A percentile compares a stretch with the other conserved stretches of the same genome.
Conservation (phyloP, 768 basidiomycete species). For the Lactifluus volemus region DNA sequence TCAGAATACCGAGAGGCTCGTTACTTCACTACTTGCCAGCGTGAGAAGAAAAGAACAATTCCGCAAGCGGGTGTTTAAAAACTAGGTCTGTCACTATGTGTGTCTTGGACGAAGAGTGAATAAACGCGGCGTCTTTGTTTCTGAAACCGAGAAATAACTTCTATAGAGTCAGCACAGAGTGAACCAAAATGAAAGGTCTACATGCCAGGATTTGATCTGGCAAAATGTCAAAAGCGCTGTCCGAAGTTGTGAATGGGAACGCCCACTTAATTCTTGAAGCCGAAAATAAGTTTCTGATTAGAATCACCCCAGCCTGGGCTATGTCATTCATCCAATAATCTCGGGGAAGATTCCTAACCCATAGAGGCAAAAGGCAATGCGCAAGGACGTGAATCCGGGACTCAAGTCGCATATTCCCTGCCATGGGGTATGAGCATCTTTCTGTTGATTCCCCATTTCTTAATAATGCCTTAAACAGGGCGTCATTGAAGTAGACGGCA, state of each 20-base stretch:
- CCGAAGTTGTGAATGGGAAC: background rate
- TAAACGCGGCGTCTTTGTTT: slow-evolving; percentile 80
- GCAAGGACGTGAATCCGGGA: slow-evolving; percentile 62
- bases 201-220: slow-evolving; percentile 27
- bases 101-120: slow-evolving; percentile 61
- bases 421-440: slow-evolving; percentile 39
- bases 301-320: slow-evolving; percentile 27
- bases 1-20: background rate
- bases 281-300: slow-evolving; percentile 49
- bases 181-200: too few species aligned
- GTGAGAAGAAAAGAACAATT: slow-evolving; percentile 30
- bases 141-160: slow-evolving; percentile 60
- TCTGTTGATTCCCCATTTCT: background rate
- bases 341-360: background rate
- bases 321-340: background rate
- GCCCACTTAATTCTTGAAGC: slow-evolving; percentile 63
- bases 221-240: background rate
- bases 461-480: slow-evolving; percentile 23
- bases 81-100: slow-evolving; percentile 77
- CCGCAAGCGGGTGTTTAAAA: slow-evolving; percentile 68
- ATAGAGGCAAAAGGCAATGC: slow-evolving; percentile 38
- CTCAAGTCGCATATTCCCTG: slow-evolving; percentile 66
- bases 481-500: slow-evolving; percentile 36
- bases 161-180: background rate
- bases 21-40: background rate